Base-by-base conservation (phyloP, 2,329 filamentous ascomycete species). In the Didymella sp. region DNA sequence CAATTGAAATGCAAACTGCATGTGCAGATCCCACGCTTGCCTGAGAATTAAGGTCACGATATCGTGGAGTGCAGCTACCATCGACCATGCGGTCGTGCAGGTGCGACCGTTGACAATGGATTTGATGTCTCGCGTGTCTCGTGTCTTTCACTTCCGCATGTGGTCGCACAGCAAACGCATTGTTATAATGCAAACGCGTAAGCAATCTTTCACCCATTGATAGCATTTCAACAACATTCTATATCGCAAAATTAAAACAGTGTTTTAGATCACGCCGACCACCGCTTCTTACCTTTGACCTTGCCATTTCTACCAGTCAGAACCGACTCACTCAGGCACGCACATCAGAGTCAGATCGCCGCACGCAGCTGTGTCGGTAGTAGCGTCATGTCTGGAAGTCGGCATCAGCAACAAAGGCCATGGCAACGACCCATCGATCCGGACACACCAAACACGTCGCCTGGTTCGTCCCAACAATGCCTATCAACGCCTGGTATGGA, bases 71-170 rank as follows among this genome's bases (percentile, higher is more conserved):
- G 38, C n/a, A 28, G 3, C 21, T 19, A 28, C 41, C 9, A 9
- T 17, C 9, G 8, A 30, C 2, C 11, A 12, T 21, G 27, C 7
- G 25, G 25, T 31, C 15, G 12, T 11, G 27, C n/a, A 22, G 11
- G 27, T 11, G 41, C 24, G 41, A 43, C 22, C 38, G 6, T 7
- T 12, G 25, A 41, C 38, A 41, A 41, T 25, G 37, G 24, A 40
- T 21, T 12, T 22, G 11, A 12, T 24, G 37, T 40, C 22, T 40
- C 37, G 25, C 41, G 27, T 21, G 42, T 31, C 22, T 44, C 27
- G 27, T 17, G 42, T 25, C 48, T 43, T 51, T 51, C 48, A 51
- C 48, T 22, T 43, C 30, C 28, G 31, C 12, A 24, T 25, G 6
- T 25, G 38, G 38, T 41, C n/a, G 21, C 22, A 44, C 38, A 50